A percentile compares a stretch with the other conserved stretches of the same genome.
These are phyloP conservation scores for Dryas octopetala DNA, from an alignment of 306 rosid species.

Conservation along the genomic window DNA sequence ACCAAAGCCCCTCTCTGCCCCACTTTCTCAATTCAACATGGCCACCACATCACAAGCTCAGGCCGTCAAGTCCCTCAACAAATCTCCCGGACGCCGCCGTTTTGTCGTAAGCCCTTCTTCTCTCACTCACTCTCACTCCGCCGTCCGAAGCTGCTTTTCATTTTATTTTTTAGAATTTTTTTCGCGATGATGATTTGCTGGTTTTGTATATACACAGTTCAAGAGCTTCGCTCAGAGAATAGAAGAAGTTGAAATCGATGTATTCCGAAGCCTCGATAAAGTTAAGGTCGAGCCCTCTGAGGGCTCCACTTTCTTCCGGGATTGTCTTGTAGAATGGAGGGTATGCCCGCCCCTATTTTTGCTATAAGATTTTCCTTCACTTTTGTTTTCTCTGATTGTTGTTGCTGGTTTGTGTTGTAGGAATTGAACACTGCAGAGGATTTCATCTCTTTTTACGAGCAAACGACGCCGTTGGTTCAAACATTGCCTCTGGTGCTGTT, in stretches of 20 bases:
- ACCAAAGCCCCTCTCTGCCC: background rate
- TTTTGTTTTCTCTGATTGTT: background rate
- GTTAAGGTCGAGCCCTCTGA: conserved; percentile 70
- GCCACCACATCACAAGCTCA: conserved; percentile 65
- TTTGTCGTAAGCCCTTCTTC: conserved; percentile 52
- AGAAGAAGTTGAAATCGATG: conserved; percentile 68
- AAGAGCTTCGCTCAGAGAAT: conserved; percentile 63
- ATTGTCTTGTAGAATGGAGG: conserved; percentile 87
- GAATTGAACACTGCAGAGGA: conserved; percentile 90
- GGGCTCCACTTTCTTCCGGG: conserved; percentile 82
- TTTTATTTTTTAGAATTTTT: background rate
- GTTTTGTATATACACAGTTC: conserved; percentile 48
- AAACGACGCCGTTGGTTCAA: conserved; percentile 61
- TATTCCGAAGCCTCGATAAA: conserved; percentile 62
- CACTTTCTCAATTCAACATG: conserved; percentile 29
- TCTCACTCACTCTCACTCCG: background rate
- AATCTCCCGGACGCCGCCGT: conserved; percentile 68
- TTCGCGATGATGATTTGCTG: background rate
- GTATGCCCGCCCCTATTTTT: conserved; percentile 34
- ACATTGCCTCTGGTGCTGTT: conserved; percentile 69
- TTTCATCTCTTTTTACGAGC: conserved; percentile 77
- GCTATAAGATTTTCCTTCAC: background rate
- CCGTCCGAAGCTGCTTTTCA: background rate
- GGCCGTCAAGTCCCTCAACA: conserved; percentile 91
- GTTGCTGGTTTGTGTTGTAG: conserved; percentile 32